phyloP scores from a whole-genome alignment of 1,139 yeast species.

The Nematodospora anomalae region DNA sequence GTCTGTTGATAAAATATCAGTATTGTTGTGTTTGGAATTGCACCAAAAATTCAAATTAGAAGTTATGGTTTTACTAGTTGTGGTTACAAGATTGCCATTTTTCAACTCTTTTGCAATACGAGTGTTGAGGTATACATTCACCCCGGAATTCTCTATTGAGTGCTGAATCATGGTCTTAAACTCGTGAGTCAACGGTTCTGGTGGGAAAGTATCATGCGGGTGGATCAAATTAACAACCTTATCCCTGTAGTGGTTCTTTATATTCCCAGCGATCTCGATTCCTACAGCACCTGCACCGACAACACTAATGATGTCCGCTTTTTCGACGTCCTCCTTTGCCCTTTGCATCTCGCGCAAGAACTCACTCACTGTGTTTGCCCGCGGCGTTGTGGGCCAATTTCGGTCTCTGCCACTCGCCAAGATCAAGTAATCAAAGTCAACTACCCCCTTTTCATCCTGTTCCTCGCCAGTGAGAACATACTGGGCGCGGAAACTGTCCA shows the following conservation, averaged over 20 bases:
- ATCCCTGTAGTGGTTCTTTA: constrained; percentile 35
- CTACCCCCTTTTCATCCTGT: constrained; percentile 17
- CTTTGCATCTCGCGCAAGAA: constrained; percentile 36
- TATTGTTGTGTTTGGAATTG: constrained; percentile 42
- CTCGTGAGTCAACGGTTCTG: constrained; percentile 37
- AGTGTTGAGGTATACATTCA: constrained; percentile 23
- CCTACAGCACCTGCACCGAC: constrained; percentile 57
- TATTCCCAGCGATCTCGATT: constrained; percentile 49
- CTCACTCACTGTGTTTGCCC: constrained; percentile 27
- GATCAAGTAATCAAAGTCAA: constrained; percentile 50
- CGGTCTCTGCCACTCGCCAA: constrained; percentile 54
- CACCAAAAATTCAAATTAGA: constrained; percentile 48
- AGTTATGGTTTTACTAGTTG: constrained; percentile 27
- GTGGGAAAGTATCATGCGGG: constrained; percentile 41
- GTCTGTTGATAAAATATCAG: constrained; percentile 22
- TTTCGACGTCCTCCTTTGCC: constrained; percentile 24
- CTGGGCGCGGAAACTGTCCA: constrained; percentile 28
- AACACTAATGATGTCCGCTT: constrained; percentile 29
- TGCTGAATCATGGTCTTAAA: constrained; percentile 29
- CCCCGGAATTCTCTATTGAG: constrained; percentile 25
- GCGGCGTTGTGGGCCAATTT: constrained; percentile 56
- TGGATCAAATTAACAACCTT: constrained; percentile 41
- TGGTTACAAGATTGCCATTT: constrained; percentile 32
- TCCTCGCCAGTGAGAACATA: constrained; percentile 20
- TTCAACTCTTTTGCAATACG: constrained; percentile 27